A percentile compares a stretch with the other conserved stretches of the same genome.
These are phyloP conservation scores for Tephrocybe sp. DNA, from an alignment of 768 basidiomycete species.

Conservation along the genomic window DNA sequence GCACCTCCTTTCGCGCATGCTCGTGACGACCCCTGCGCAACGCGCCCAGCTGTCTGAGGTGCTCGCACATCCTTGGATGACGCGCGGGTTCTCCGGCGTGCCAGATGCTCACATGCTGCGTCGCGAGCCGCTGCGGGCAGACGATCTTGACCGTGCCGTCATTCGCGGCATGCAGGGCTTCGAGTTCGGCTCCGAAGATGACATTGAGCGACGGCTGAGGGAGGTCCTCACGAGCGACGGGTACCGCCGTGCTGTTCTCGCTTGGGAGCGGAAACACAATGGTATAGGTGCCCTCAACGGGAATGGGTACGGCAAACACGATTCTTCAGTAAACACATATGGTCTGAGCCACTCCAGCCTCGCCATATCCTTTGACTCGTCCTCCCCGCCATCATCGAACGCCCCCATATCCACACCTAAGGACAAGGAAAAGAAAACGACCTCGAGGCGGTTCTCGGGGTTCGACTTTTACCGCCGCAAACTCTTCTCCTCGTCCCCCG, in stretches of 20 bases:
- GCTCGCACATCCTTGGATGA: slow-evolving; percentile 88
- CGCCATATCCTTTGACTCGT: slow-evolving; percentile 57
- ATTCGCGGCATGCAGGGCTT: slow-evolving; percentile 93
- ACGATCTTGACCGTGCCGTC: slow-evolving; percentile 86
- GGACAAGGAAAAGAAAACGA: slow-evolving; percentile 42
- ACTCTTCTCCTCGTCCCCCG: slow-evolving; percentile 63
- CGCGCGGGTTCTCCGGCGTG: slow-evolving; percentile 78
- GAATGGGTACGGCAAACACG: not conserved
- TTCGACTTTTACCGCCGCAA: slow-evolving; percentile 95
- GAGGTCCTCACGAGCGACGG: slow-evolving; percentile 75
- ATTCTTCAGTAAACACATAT: not conserved
- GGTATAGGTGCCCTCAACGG: slow-evolving; percentile 23
- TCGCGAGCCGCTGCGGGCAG: slow-evolving; percentile 84
- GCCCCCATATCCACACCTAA: not conserved
- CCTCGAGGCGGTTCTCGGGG: slow-evolving; percentile 82
- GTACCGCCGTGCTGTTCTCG: slow-evolving; percentile 70
- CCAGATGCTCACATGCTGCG: slow-evolving; percentile 85
- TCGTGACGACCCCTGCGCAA: slow-evolving; percentile 87
- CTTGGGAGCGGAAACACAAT: slow-evolving; percentile 73
- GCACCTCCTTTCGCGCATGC: slow-evolving; percentile 88
- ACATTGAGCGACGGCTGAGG: slow-evolving; percentile 74
- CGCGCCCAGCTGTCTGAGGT: slow-evolving; percentile 87
- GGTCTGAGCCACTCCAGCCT: slow-evolving; percentile 65
- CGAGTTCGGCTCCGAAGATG: slow-evolving; percentile 89
- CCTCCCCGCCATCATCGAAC: not conserved